Evolutionary conservation across 345 rosid genomes (phyloP), one percentile per base, ranked within the genome.

Genomic region (Excoecaria agallocha): DNA sequence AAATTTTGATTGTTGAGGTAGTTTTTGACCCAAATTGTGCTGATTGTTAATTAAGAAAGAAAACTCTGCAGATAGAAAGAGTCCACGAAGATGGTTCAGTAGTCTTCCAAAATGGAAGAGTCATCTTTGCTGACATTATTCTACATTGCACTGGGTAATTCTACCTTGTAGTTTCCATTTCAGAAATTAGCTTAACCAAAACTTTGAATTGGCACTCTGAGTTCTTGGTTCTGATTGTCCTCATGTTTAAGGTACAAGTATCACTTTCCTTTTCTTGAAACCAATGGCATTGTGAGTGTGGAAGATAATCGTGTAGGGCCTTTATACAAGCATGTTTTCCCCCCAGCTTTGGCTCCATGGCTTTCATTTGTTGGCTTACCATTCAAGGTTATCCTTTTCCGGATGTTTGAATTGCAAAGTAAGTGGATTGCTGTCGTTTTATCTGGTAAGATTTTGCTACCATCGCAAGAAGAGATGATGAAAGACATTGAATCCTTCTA

Each of bases 251-350:
- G 98, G 90, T 93, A 89, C 87, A 90, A 89, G 78, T 92, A 90
- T 80, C 89, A 87, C 79, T 89, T 89, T 76, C 97, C 98, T 22
- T 93, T 93, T 82, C 93, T 93, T 20, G 92, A 90, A 65, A 90
- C 91, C 59, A 77, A 76, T 39, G 94, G 91, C 71, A 76, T 64
- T 75, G 90, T 92, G 77, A 83, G 83, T 0, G 84, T 90, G 72
- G 96, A 94, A 60, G 97, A 90, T 66, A 92, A 90, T 70, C 82
- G 96, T 56, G 93, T 92, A 0, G 94, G 89, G 0, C 96, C 98
- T 48, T 71, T 92, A n/a, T 94, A 94, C 84, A 84, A 92, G 87
- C 89, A 94, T 1, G 79, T 92, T 38, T 90, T 94, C 71, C 92
- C 93, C 20, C 94, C 97, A 6, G 77, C 43, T 16, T 82, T 85